Conservation (phyloP, 2,329 filamentous ascomycete species). For the Penicillium paneum region DNA sequence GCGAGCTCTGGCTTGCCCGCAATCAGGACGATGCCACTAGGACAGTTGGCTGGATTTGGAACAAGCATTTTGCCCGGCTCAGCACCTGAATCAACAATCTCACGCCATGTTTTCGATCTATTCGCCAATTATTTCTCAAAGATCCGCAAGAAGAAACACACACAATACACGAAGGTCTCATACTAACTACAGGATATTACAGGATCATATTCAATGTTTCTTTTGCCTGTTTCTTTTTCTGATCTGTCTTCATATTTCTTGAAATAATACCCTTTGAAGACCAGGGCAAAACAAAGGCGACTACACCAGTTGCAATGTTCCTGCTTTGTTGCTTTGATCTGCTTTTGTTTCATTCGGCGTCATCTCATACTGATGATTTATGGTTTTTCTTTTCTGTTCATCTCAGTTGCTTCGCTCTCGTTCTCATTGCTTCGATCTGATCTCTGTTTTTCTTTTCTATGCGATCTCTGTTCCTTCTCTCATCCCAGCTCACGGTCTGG, state of each 20-base stretch:
- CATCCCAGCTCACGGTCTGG: constrained; percentile 5
- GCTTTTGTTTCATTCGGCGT: not conserved
- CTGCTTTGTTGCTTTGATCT: constrained; percentile 5
- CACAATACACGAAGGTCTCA: too few relatives aligned
- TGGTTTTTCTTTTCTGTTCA: not conserved
- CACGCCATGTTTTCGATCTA: not conserved
- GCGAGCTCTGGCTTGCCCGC: constrained; percentile 93
- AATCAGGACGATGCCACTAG: constrained; percentile 86
- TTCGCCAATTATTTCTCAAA: not conserved
- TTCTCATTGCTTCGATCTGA: not conserved
- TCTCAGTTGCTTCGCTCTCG: not conserved
- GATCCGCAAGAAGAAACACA: not conserved
- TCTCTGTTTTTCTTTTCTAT: not conserved
- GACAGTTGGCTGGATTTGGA: constrained; percentile 96
- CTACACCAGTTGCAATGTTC: not conserved
- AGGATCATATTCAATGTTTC: not conserved
- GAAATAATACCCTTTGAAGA: not conserved
- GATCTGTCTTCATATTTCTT: constrained; percentile 8
- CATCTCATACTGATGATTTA: not conserved
- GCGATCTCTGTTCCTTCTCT: not conserved
- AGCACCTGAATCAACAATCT: constrained; percentile 15
- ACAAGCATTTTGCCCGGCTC: constrained; percentile 82
- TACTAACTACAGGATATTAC: constrained; percentile 1
- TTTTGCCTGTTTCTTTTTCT: not conserved
- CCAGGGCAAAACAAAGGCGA: not conserved